Conservation (phyloP, 768 basidiomycete species). For the Amanita brunnescens region DNA sequence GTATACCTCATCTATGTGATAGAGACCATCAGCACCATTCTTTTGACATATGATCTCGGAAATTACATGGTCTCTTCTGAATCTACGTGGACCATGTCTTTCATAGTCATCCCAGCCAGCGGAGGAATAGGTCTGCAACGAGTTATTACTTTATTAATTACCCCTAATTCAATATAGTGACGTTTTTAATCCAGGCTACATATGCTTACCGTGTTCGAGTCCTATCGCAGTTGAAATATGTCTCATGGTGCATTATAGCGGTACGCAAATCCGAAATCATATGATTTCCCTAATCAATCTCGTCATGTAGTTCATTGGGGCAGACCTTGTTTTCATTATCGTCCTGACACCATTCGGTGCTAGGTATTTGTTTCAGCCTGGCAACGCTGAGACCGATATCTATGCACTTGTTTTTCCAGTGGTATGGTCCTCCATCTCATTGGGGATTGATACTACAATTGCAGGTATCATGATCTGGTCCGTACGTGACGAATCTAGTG, state of each 20-base stretch:
- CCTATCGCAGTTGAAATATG: neutral
- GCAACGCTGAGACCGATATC: too few relatives aligned
- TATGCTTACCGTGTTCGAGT: neutral
- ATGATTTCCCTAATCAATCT: neutral
- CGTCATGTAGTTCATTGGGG: neutral
- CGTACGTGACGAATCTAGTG: too few relatives aligned
- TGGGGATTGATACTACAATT: constrained; percentile 23
- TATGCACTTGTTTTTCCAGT: neutral
- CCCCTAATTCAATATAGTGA: too few relatives aligned
- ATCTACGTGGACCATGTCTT: too few relatives aligned
- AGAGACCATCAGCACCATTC: too few relatives aligned
- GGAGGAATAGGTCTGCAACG: too few relatives aligned
- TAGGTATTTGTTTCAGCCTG: neutral
- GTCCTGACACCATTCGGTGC: neutral
- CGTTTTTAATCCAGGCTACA: too few relatives aligned
- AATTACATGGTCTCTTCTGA: too few relatives aligned
- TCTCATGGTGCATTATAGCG: neutral
- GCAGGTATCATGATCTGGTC: constrained; percentile 22
- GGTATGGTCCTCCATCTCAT: constrained; percentile 25
- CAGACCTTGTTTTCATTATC: neutral
- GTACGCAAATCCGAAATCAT: neutral
- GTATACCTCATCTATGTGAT: too few relatives aligned
- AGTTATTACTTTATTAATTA: too few relatives aligned
- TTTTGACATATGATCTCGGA: too few relatives aligned
- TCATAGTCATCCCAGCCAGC: too few relatives aligned